Conservation (phyloP, 306 rosid species). For the Morella rubra region DNA sequence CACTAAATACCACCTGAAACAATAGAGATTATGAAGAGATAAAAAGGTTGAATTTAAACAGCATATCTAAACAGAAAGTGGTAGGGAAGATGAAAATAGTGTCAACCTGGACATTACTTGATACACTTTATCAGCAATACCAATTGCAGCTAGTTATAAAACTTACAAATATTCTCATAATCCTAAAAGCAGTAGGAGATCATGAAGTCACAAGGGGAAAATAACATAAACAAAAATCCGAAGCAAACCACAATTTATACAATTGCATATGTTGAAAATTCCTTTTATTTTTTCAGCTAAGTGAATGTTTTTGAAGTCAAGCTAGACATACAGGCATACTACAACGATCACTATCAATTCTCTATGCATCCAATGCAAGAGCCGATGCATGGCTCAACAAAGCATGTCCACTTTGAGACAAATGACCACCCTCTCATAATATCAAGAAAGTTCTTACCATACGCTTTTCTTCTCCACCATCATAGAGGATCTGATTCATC, state of each 20-base stretch:
- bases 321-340: neutral
- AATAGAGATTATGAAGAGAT: constrained; percentile 12
- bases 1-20: constrained; percentile 72
- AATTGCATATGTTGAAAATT: neutral
- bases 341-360: neutral
- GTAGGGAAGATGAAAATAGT: neutral
- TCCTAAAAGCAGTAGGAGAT: neutral
- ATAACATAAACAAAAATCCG: too few species aligned
- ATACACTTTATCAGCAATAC: neutral
- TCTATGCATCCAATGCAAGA: neutral
- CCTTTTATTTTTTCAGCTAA: neutral
- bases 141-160: neutral
- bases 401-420: neutral
- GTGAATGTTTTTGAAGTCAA: neutral
- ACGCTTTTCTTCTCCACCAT: neutral
- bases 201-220: neutral
- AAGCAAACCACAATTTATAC: neutral
- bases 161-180: neutral
- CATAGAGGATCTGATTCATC: neutral
- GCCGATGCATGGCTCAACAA: neutral
- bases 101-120: neutral
- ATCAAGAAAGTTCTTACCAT: neutral
- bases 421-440: neutral
- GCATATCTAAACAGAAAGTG: neutral
- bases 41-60: neutral